These are phyloP conservation scores for Crucihimalaya himalaica DNA, from an alignment of 345 rosid species.

Conservation along the genomic window DNA sequence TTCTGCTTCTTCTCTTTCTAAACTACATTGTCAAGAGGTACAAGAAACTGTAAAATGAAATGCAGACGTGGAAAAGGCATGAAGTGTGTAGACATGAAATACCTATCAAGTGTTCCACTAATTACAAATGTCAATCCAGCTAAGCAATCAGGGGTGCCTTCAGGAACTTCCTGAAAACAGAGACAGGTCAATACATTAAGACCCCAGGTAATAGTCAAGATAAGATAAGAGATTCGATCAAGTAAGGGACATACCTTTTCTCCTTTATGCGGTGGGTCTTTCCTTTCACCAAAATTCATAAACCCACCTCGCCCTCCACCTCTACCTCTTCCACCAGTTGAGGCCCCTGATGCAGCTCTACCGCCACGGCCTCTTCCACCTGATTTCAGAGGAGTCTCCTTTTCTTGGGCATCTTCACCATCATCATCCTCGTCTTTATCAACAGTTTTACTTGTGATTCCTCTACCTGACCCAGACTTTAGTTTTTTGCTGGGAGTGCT, in stretches of 20 bases:
- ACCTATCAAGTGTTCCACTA: constrained; percentile 99
- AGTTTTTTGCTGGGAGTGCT: constrained; percentile 78
- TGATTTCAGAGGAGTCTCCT: constrained; percentile 61
- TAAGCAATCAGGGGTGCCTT: constrained; percentile 87
- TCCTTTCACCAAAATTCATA: constrained; percentile 93
- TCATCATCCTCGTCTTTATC: constrained; percentile 57
- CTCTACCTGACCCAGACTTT: constrained; percentile 73
- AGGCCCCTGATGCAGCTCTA: constrained; percentile 61
- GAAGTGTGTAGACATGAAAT: constrained; percentile 25
- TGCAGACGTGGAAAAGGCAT: background rate
- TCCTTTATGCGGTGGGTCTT: constrained; percentile 99
- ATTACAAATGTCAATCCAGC: constrained; percentile 89
- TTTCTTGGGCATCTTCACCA: constrained; percentile 53
- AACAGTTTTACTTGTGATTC: constrained; percentile 55
- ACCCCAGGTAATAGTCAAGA: constrained; percentile 7
- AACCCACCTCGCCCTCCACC: constrained; percentile 91
- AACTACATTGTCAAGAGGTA: constrained; percentile 51
- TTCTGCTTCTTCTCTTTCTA: constrained; percentile 99
- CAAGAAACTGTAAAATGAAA: constrained; percentile 18
- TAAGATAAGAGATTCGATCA: constrained; percentile 47
- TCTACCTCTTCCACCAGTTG: constrained; percentile 85
- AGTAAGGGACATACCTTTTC: constrained; percentile 64
- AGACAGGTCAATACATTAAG: constrained; percentile 23
- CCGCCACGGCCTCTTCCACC: constrained; percentile 86
- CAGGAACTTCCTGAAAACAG: constrained; percentile 89